Evolutionary conservation across 2,329 filamentous ascomycete species (phyloP).

Genomic region (Cladophialophora yegresii): DNA sequence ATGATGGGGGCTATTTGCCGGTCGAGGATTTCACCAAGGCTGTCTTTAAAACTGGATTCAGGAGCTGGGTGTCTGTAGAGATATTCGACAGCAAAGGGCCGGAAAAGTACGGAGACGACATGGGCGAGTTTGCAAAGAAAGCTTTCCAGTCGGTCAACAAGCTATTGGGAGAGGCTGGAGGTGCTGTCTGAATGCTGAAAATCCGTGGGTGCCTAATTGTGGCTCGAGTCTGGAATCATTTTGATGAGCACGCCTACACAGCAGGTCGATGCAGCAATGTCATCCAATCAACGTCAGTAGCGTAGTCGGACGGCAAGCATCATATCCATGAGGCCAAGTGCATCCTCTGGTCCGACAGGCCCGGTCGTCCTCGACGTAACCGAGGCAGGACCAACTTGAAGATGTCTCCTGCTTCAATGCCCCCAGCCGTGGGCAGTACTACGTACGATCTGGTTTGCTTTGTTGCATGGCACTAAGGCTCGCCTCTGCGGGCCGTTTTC

Average conservation of each 20-base stretch:
- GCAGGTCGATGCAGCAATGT: background rate
- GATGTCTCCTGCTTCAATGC: background rate
- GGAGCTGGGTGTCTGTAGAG: conserved; percentile 68
- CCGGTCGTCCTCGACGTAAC: background rate
- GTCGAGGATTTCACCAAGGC: conserved; percentile 65
- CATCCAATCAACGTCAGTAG: background rate
- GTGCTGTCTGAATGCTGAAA: conserved; percentile 1
- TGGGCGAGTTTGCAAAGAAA: conserved; percentile 53
- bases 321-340: background rate
- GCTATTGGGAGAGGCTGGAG: conserved; percentile 41
- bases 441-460: background rate
- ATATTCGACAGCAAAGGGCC: conserved; percentile 65
- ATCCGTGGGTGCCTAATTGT: background rate
- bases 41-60: conserved; percentile 67
- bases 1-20: conserved; percentile 70
- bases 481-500: background rate
- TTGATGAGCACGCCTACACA: background rate
- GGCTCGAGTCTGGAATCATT: background rate
- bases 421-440: background rate
- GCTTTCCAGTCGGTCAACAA: conserved; percentile 54
- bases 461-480: background rate
- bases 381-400: background rate
- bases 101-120: conserved; percentile 55
- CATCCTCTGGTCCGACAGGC: background rate
- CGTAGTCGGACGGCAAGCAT: background rate